These are phyloP conservation scores for Botrytis fabae DNA, from an alignment of 2,329 filamentous ascomycete species.

Conservation along the genomic window DNA sequence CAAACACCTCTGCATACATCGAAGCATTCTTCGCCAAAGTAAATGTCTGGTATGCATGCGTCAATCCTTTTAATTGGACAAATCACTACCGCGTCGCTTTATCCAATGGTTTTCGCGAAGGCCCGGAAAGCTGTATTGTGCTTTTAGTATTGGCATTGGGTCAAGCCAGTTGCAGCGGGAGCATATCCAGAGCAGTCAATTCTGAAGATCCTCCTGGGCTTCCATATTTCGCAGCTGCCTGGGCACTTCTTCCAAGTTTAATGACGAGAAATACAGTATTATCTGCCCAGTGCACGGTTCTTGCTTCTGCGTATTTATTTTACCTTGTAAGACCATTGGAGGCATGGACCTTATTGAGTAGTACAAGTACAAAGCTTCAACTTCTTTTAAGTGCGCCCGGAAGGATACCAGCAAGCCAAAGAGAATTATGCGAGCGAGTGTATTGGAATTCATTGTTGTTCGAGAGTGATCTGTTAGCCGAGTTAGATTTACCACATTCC, in stretches of 20 bases:
- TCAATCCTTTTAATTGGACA: constrained; percentile 79
- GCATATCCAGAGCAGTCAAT: constrained; percentile 69
- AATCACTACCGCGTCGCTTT: constrained; percentile 74
- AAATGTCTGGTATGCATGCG: constrained; percentile 83
- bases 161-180: constrained; percentile 72
- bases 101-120: constrained; percentile 73
- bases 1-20: constrained; percentile 72
- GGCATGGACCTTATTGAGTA: constrained; percentile 78
- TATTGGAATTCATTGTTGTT: constrained; percentile 85
- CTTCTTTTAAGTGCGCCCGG: constrained; percentile 73
- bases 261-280: constrained; percentile 79
- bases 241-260: constrained; percentile 73
- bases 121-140: constrained; percentile 80
- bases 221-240: constrained; percentile 78
- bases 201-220: constrained; percentile 73
- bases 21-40: constrained; percentile 79
- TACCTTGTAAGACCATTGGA: constrained; percentile 80
- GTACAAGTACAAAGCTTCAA: constrained; percentile 78
- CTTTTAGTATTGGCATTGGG: constrained; percentile 76
- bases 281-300: constrained; percentile 76
- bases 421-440: constrained; percentile 73
- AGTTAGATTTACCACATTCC: constrained; percentile 78
- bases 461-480: constrained; percentile 76
- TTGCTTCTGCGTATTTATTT: constrained; percentile 79
- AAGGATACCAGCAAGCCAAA: constrained; percentile 67